A percentile compares a stretch with the other conserved stretches of the same genome.
phyloP scores from a whole-genome alignment of 1,284 basidiomycete species.

The Psilocybe mexicana region DNA sequence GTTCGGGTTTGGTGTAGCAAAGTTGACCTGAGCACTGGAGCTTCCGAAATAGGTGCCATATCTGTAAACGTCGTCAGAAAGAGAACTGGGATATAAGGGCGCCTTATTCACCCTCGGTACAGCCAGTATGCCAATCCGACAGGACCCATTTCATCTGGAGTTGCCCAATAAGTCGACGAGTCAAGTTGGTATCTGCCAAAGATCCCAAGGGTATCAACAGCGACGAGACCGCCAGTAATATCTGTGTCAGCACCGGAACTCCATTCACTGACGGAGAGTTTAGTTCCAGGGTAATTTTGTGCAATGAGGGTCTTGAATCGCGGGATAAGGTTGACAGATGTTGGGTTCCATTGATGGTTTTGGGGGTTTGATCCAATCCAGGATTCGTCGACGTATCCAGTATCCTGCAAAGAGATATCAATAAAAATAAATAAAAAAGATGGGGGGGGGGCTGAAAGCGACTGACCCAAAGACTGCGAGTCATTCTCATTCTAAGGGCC shows the following conservation, averaged over 20 bases:
- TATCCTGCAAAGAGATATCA: conserved; percentile 31
- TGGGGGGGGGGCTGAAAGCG: neutral
- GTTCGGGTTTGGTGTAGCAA: conserved; percentile 38
- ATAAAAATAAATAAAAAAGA: neutral
- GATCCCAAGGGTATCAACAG: conserved; percentile 48
- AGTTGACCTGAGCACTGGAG: conserved; percentile 42
- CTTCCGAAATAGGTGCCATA: conserved; percentile 37
- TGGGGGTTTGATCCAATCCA: conserved; percentile 44
- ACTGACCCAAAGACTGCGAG: conserved; percentile 48
- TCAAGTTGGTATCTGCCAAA: conserved; percentile 48
- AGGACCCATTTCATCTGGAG: conserved; percentile 42
- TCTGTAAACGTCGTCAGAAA: conserved; percentile 20
- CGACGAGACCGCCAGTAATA: conserved; percentile 48
- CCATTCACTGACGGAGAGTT: conserved; percentile 52
- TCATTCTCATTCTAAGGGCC: conserved; percentile 46
- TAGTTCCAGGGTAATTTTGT: conserved; percentile 49
- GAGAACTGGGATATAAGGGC: neutral
- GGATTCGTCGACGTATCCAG: conserved; percentile 52
- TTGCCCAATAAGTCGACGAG: conserved; percentile 49
- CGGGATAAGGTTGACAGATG: conserved; percentile 43
- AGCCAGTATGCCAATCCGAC: conserved; percentile 52
- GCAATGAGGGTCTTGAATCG: conserved; percentile 48
- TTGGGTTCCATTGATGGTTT: conserved; percentile 48
- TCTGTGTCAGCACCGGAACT: conserved; percentile 42
- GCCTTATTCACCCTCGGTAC: conserved; percentile 42